Percentiles rank a stretch among this genome's conserved stretches.
These are phyloP conservation scores for Tillandsia leiboldiana DNA, from an alignment of 176 grass and related monocot species.

Conservation along the genomic window DNA sequence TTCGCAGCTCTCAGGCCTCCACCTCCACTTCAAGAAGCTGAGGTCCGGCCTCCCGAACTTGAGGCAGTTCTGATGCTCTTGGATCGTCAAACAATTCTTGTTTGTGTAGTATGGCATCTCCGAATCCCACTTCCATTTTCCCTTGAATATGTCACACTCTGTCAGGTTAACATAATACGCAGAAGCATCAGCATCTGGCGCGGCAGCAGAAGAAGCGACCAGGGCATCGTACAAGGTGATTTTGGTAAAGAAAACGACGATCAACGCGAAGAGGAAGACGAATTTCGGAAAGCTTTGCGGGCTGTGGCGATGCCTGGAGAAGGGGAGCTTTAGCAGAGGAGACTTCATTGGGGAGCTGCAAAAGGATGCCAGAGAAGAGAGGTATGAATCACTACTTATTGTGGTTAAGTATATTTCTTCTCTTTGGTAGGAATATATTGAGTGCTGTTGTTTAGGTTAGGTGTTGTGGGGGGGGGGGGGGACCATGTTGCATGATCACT, in stretches of 20 bases:
- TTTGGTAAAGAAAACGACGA: background rate
- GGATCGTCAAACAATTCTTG: slow-evolving; percentile 38
- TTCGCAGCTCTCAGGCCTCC: slow-evolving; percentile 40
- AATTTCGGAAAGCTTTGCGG: background rate
- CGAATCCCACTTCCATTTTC: slow-evolving; percentile 37
- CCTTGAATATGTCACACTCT: slow-evolving; percentile 37
- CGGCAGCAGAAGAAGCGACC: background rate
- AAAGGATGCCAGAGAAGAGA: background rate
- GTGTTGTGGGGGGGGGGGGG: too few species aligned
- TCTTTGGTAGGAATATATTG: background rate
- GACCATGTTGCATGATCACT: too few species aligned
- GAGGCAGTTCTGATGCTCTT: slow-evolving; percentile 85
- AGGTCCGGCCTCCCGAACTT: slow-evolving; percentile 59
- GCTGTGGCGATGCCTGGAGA: background rate
- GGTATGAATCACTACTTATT: background rate
- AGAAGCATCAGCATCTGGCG: background rate
- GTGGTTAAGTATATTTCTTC: background rate
- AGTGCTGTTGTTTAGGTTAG: too few species aligned
- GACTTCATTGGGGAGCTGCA: background rate
- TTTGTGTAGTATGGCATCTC: slow-evolving; percentile 51
- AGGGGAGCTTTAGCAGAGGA: background rate
- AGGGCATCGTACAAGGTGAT: background rate
- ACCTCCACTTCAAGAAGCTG: slow-evolving; percentile 45
- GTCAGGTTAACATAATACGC: background rate
- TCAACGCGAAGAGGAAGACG: background rate